Conservation (phyloP, 2,329 filamentous ascomycete species). For the Diplodia sapinea region DNA sequence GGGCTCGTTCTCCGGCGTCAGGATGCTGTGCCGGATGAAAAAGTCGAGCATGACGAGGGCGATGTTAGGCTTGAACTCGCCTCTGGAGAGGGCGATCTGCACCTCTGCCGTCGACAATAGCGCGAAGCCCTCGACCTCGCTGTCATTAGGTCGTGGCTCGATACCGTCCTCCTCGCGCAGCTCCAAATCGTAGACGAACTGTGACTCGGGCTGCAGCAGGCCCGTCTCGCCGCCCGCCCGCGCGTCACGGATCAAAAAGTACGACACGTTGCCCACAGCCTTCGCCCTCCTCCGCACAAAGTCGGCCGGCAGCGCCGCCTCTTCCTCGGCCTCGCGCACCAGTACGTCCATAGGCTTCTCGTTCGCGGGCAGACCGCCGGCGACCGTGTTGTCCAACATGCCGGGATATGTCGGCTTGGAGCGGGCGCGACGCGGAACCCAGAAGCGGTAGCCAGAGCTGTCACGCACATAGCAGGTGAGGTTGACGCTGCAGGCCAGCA, state of each 20-base stretch:
- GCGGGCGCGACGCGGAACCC: slow-evolving; percentile 78
- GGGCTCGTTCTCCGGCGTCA: slow-evolving; percentile 79
- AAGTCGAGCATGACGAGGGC: slow-evolving; percentile 85
- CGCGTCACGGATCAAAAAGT: slow-evolving; percentile 79
- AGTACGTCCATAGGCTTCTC: slow-evolving; percentile 82
- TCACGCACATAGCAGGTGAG: slow-evolving; percentile 47
- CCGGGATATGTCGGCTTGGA: slow-evolving; percentile 85
- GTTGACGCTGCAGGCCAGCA: slow-evolving; percentile 53
- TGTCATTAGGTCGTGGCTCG: slow-evolving; percentile 79
- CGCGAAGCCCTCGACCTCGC: slow-evolving; percentile 85
- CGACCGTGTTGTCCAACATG: slow-evolving; percentile 96
- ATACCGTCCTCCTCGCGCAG: slow-evolving; percentile 65
- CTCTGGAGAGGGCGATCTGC: slow-evolving; percentile 68
- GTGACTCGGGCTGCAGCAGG: slow-evolving; percentile 85
- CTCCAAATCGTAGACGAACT: slow-evolving; percentile 90
- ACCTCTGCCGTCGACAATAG: slow-evolving; percentile 78
- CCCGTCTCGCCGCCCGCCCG: slow-evolving; percentile 79
- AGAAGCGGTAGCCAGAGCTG: slow-evolving; percentile 69
- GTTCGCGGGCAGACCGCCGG: slow-evolving; percentile 79
- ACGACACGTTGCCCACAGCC: slow-evolving; percentile 76
- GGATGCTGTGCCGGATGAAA: slow-evolving; percentile 80
- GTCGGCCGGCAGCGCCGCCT: slow-evolving; percentile 76
- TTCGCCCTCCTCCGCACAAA: slow-evolving; percentile 67
- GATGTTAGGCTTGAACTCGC: slow-evolving; percentile 92
- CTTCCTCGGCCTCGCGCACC: slow-evolving; percentile 84